Base-by-base conservation (phyloP, 768 basidiomycete genomes). In the Suillus bovinus region DNA sequence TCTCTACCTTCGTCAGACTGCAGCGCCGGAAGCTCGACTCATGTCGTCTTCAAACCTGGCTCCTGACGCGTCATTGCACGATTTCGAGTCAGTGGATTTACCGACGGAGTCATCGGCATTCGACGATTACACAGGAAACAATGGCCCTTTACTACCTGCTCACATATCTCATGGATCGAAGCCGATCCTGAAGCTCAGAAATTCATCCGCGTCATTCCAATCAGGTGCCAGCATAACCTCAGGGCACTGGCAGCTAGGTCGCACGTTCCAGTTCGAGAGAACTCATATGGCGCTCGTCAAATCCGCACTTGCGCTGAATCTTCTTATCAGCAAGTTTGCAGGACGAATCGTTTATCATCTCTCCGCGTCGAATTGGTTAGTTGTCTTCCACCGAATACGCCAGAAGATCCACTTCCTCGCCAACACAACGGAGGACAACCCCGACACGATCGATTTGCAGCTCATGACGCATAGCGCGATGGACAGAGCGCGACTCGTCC, bases 311-410 rank as follows among this genome's bases (percentile, higher is more conserved):
- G 79, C 86, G 8, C 78, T 92, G 57, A 86, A 84, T 64, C 77
- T 79, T 24, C 78, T 89, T 29, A 87, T 93, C 63, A 82, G 84
- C 59, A 86, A 88, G 70, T 91, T 83, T 67, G 83, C 90, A 24
- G 90, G 91, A 13, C 85, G 88, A 55, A 87, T 96, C 64, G 84
- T 96, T 31, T 94, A 90, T 70, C 89, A 90, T 70, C 82, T 98
- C 20, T 94, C 94, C 2, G 89, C 91, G 1, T 89, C 90, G 14
- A 96, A 96, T 72, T 97, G 94, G 93, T 72, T 76, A 58, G 84
- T 91, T 9, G 89, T 96, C 17, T 86, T 90, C 67, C 74, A 81
- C 24, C 82, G 92, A 34, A 82, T 96, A 60, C 83, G 87, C 50
- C 75, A 78, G 50, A 90, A 89, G 75, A 89, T 95, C 36, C 83